These are phyloP conservation scores for Imleria badia DNA, from an alignment of 768 basidiomycete species.

Conservation along the genomic window DNA sequence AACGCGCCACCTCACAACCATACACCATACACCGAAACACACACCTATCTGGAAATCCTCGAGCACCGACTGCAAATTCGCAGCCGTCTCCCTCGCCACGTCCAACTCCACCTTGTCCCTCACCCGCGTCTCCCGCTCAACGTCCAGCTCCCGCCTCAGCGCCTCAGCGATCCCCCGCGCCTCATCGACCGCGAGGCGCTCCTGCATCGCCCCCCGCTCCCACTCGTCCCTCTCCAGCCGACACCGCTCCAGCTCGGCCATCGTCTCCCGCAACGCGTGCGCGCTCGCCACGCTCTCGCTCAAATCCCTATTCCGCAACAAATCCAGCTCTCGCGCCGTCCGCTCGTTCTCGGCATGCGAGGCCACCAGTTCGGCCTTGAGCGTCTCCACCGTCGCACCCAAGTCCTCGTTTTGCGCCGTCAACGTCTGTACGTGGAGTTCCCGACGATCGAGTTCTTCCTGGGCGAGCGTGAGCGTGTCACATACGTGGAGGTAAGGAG, in stretches of 20 bases:
- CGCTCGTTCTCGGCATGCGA: conserved; percentile 77
- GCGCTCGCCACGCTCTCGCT: conserved; percentile 74
- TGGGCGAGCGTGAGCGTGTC: conserved; percentile 33
- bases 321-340: conserved; percentile 65
- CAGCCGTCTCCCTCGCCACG: conserved; percentile 67
- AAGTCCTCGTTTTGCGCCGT: conserved; percentile 78
- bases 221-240: conserved; percentile 79
- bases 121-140: conserved; percentile 59
- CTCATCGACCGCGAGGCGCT: conserved; percentile 73
- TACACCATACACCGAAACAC: conserved; percentile 25
- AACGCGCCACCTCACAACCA: not conserved
- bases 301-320: conserved; percentile 59
- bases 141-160: conserved; percentile 63
- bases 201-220: conserved; percentile 60
- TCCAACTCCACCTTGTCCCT: conserved; percentile 58
- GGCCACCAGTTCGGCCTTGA: conserved; percentile 75
- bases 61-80: conserved; percentile 88
- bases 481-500: too few relatives aligned
- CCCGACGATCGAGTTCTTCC: conserved; percentile 98
- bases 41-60: conserved; percentile 93
- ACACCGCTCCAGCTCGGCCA: conserved; percentile 85
- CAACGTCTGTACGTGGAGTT: conserved; percentile 78
- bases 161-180: conserved; percentile 54
- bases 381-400: conserved; percentile 65
- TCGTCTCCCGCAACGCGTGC: conserved; percentile 74